Base-by-base conservation (phyloP, 176 grass and related monocot species). In the Eremochloa ophiuroides region DNA sequence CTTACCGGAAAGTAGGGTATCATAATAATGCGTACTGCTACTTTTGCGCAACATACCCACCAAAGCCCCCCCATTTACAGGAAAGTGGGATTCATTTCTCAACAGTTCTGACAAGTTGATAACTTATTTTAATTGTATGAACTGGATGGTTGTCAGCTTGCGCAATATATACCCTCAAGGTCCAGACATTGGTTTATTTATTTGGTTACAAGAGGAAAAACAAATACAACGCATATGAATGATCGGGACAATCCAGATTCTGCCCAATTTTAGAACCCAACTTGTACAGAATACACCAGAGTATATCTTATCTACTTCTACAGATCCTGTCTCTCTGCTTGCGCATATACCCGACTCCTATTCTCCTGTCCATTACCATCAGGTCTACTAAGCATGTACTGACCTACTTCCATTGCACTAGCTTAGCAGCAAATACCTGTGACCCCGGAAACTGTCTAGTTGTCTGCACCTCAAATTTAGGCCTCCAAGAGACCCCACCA, bases 231-330 rank as follows among this genome's bases (percentile, higher is more conserved):
- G 50, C 70, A 77, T 62, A 29, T 72, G 10, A 72, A 72, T 7
- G 2, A 26, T 56, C 25, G 16, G 83, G 26, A 40, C 28, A 25
- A 66, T 33, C 11, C 29, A 39, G 55, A 66, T 82, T 20, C 73
- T 7, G 58, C 73, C 27, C 29, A 68, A 64, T 55, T 73, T 82
- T 6, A 2, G 27, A 39, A 67, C 46, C 66, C 29, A 35, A 39
- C 35, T 38, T 73, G 50, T 51, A 81, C 33, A 71, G 55, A 71
- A 72, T 29, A 66, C 37, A 78, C 66, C 70, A 16, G 35, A 53
- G 80, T 66, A 82, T 35, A 82, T 35, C 38, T 66, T 69, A 62
- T 82, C 46, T 83, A 90, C 74, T 73, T 59, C 78, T 80, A 76
- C 58, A 69, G 14, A 79, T 26, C 17, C 48, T 87, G 58, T 73